Percentiles rank a stretch among this genome's conserved stretches.
Evolutionary conservation across 129 eudicot species (phyloP).

Genomic region (Flaveria brownii): DNA sequence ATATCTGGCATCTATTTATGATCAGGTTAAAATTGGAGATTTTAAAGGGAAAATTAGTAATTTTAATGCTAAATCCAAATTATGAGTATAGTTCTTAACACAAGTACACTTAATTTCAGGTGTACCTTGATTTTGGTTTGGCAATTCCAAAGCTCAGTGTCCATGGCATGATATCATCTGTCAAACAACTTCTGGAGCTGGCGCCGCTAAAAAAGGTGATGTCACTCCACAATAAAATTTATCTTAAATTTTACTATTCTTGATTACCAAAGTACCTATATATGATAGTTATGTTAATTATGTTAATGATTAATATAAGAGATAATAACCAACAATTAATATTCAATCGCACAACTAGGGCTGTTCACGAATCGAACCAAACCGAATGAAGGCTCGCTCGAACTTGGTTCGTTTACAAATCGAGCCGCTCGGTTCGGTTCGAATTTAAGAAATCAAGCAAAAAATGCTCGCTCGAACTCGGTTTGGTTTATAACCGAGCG

Average conservation of each 20-base stretch:
- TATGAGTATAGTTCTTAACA: conserved; percentile 15
- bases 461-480: too few relatives aligned
- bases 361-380: too few relatives aligned
- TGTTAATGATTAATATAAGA: not conserved
- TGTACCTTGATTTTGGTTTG: conserved; percentile 92
- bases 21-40: conserved; percentile 52
- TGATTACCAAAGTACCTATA: not conserved
- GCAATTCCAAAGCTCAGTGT: conserved; percentile 83
- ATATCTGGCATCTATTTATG: conserved; percentile 78
- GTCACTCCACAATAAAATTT: not conserved
- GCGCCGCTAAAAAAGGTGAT: conserved; percentile 93
- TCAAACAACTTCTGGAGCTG: conserved; percentile 89
- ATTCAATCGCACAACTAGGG: not conserved
- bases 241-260: not conserved
- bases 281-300: not conserved
- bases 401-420: too few relatives aligned
- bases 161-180: conserved; percentile 86
- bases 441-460: too few relatives aligned
- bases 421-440: too few relatives aligned
- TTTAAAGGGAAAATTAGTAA: conserved; percentile 14
- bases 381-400: too few relatives aligned
- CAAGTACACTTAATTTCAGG: conserved; percentile 43
- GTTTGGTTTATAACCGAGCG: too few relatives aligned
- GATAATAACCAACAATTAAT: not conserved
- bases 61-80: conserved; percentile 24